These are phyloP conservation scores for Erodium moschatum DNA, from an alignment of 441 rosid species.

Conservation along the genomic window DNA sequence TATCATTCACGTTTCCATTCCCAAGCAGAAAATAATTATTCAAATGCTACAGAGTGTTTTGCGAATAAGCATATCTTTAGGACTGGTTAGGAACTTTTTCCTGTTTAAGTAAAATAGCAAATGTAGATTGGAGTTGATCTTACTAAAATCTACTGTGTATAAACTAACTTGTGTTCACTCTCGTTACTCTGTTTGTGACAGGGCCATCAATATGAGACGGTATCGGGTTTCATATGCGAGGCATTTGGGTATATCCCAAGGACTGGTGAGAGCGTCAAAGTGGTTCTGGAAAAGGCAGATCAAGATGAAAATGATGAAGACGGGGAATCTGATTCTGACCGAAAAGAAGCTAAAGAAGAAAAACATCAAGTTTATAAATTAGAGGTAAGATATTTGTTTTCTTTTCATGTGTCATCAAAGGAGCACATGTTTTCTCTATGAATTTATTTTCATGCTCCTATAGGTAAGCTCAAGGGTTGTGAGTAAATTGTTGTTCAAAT, in stretches of 20 bases:
- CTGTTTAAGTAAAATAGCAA: too few species aligned
- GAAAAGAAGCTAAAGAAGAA: slow-evolving; percentile 49
- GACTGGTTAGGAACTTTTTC: too few species aligned
- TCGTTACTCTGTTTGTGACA: slow-evolving; percentile 23
- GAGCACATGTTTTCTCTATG: too few species aligned
- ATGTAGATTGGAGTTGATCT: too few species aligned
- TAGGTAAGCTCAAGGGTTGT: too few species aligned
- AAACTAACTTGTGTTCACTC: background rate
- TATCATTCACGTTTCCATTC: too few species aligned
- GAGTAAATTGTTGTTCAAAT: background rate
- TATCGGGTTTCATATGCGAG: slow-evolving; percentile 91
- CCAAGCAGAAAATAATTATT: too few species aligned
- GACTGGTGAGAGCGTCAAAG: slow-evolving; percentile 83
- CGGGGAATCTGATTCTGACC: slow-evolving; percentile 55
- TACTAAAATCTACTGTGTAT: too few species aligned
- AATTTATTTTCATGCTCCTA: too few species aligned
- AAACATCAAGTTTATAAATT: slow-evolving; percentile 66
- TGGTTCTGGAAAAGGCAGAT: slow-evolving; percentile 70
- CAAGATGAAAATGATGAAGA: slow-evolving; percentile 57
- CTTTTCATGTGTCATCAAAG: background rate
- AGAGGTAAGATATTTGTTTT: slow-evolving; percentile 55
- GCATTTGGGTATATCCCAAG: slow-evolving; percentile 96
- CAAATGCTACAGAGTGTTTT: too few species aligned
- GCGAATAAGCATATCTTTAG: too few species aligned
- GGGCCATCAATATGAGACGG: slow-evolving; percentile 98